Evolutionary conservation across 805 yeast species (phyloP).

Genomic region (Saturnispora bothae): DNA sequence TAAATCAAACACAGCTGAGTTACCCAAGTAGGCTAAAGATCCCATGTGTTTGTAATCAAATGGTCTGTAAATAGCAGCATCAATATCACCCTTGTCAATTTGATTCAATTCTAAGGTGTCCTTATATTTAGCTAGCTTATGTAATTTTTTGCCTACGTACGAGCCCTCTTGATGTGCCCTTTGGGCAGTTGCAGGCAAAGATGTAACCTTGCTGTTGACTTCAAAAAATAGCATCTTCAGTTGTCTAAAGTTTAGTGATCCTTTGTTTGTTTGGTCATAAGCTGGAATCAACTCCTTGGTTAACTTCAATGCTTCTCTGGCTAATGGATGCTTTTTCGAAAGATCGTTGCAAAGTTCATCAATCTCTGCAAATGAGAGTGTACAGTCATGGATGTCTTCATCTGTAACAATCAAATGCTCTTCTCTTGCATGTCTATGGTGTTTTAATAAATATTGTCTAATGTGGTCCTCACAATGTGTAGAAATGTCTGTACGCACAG

Average conservation of each 20-base stretch:
- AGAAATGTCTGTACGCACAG: slow-evolving; percentile 50
- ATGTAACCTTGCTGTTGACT: slow-evolving; percentile 58
- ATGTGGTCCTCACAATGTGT: slow-evolving; percentile 87
- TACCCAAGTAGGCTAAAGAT: slow-evolving; percentile 90
- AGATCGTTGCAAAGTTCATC: slow-evolving; percentile 37
- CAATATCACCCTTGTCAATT: slow-evolving; percentile 29
- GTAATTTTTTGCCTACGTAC: slow-evolving; percentile 63
- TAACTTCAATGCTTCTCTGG: slow-evolving; percentile 43
- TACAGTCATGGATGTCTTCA: slow-evolving; percentile 40
- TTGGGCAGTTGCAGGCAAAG: slow-evolving; percentile 93
- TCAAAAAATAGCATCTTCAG: slow-evolving; percentile 41
- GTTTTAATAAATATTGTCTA: slow-evolving; percentile 96
- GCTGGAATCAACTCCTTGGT: slow-evolving; percentile 42
- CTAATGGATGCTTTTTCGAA: slow-evolving; percentile 44
- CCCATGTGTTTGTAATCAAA: slow-evolving; percentile 85
- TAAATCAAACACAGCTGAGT: slow-evolving; percentile 88
- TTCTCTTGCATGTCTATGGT: slow-evolving; percentile 37
- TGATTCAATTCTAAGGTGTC: slow-evolving; percentile 35
- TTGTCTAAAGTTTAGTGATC: slow-evolving; percentile 43
- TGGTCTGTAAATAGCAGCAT: slow-evolving; percentile 36
- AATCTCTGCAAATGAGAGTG: slow-evolving; percentile 38
- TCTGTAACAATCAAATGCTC: slow-evolving; percentile 36
- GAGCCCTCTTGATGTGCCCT: slow-evolving; percentile 92
- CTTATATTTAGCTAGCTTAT: slow-evolving; percentile 51
- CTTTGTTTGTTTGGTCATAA: slow-evolving; percentile 38